phyloP scores from a whole-genome alignment of 2,329 filamentous ascomycete genomes.

The Colletotrichum lentis region DNA sequence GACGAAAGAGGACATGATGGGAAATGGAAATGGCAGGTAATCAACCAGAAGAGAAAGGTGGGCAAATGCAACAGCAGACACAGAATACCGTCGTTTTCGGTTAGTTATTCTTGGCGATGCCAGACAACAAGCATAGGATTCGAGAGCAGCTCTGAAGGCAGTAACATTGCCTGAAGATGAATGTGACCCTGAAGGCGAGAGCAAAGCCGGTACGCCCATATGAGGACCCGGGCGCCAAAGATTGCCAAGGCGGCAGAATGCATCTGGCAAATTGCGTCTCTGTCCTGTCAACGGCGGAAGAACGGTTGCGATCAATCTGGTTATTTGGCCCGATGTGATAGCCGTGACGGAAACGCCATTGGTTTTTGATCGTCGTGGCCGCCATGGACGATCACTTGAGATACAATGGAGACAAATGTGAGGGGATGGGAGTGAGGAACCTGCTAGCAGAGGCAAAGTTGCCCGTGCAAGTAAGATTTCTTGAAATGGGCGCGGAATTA shows the following conservation, averaged over 20 bases:
- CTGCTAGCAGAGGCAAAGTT: background rate
- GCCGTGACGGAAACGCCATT: background rate
- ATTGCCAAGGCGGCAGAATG: slow-evolving; percentile 33
- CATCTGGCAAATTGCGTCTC: background rate
- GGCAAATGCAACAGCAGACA: slow-evolving; percentile 1
- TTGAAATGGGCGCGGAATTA: background rate
- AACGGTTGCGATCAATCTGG: background rate
- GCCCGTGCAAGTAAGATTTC: background rate
- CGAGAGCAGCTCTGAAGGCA: background rate
- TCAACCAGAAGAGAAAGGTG: background rate
- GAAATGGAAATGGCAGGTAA: background rate
- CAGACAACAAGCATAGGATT: background rate
- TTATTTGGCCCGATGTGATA: background rate
- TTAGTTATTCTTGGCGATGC: background rate
- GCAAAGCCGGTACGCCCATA: slow-evolving; percentile 5
- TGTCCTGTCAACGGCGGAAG: background rate
- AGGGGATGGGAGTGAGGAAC: background rate
- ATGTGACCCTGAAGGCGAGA: background rate
- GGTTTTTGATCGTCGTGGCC: background rate
- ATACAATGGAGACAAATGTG: background rate
- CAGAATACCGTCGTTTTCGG: background rate
- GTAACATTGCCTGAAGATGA: background rate
- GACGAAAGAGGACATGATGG: background rate
- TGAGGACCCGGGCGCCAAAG: slow-evolving; percentile 2
- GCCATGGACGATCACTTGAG: background rate